Evolutionary conservation across 1,284 basidiomycete species (phyloP).

Genomic region (Polyporus tsugae): DNA sequence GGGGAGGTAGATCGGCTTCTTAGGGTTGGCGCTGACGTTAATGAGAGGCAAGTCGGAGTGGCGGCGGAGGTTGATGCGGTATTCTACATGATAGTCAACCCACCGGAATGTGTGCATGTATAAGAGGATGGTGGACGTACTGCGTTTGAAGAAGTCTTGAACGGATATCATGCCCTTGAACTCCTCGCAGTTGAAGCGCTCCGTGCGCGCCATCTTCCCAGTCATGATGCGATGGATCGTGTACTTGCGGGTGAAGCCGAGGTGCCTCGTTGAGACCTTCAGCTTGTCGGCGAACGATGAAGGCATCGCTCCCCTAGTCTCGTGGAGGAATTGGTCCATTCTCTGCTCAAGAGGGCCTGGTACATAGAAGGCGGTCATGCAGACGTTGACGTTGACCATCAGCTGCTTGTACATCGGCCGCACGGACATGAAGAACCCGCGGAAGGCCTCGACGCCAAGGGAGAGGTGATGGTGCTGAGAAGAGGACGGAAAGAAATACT

Average conservation of each 20-base stretch:
- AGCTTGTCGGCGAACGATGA: conserved; percentile 58
- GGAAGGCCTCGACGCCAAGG: conserved; percentile 61
- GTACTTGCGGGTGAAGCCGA: conserved; percentile 61
- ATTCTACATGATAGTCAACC: conserved; percentile 53
- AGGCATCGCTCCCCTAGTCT: conserved; percentile 57
- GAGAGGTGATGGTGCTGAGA: conserved; percentile 45
- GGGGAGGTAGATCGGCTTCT: conserved; percentile 60
- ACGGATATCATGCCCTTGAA: conserved; percentile 60
- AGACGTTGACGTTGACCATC: conserved; percentile 78
- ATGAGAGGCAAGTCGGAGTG: conserved; percentile 66
- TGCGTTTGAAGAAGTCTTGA: conserved; percentile 65
- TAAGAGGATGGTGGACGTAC: too few relatives aligned
- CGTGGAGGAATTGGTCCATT: conserved; percentile 53
- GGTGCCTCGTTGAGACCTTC: conserved; percentile 63
- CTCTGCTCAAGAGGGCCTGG: conserved; percentile 68
- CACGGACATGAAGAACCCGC: conserved; percentile 75
- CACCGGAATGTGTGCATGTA: too few relatives aligned
- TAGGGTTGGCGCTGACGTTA: conserved; percentile 55
- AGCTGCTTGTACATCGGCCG: conserved; percentile 70
- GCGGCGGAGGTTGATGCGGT: conserved; percentile 58
- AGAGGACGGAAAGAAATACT: conserved; percentile 63
- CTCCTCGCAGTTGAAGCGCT: conserved; percentile 62
- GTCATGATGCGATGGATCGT: conserved; percentile 55
- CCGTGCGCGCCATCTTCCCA: conserved; percentile 51
- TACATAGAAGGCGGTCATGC: conserved; percentile 75